These are phyloP conservation scores for Aspergillus sp. DNA, from an alignment of 2,329 filamentous ascomycete genomes.

Conservation along the genomic window DNA sequence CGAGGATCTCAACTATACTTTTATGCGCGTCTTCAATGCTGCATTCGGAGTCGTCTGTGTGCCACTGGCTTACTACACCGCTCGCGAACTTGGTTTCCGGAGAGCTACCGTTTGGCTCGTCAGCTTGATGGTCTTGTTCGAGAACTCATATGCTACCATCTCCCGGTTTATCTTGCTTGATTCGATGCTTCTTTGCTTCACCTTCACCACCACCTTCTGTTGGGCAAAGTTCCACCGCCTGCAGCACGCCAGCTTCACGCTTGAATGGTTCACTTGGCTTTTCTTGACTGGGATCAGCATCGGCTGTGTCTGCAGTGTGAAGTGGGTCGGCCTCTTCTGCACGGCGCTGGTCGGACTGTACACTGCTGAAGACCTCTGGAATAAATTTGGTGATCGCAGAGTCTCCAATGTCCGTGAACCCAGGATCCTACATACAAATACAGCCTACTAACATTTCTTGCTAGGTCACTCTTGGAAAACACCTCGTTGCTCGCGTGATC, in stretches of 20 bases:
- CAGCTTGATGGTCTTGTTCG: slow-evolving; percentile 94
- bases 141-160: slow-evolving; percentile 99
- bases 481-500: slow-evolving; percentile 75
- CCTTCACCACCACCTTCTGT: slow-evolving; percentile 94
- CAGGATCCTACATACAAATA: not conserved
- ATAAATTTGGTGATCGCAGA: slow-evolving; percentile 91
- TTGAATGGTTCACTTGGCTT: slow-evolving; percentile 93
- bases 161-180: slow-evolving; percentile 97
- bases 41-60: slow-evolving; percentile 90
- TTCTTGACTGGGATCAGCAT: slow-evolving; percentile 92
- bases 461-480: slow-evolving; percentile 67
- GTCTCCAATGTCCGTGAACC: slow-evolving; percentile 70
- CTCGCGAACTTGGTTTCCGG: slow-evolving; percentile 82
- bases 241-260: slow-evolving; percentile 79
- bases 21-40: slow-evolving; percentile 97
- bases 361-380: slow-evolving; percentile 95
- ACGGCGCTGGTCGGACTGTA: slow-evolving; percentile 94
- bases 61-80: slow-evolving; percentile 92
- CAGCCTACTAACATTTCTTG: slow-evolving; percentile 19
- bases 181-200: slow-evolving; percentile 98
- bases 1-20: slow-evolving; percentile 90
- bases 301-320: slow-evolving; percentile 96
- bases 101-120: slow-evolving; percentile 90
- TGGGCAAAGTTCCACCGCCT: slow-evolving; percentile 95
- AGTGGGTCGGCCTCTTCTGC: slow-evolving; percentile 95